Percentiles rank a stretch among this genome's conserved stretches.
Evolutionary conservation across 2,329 filamentous ascomycete species (phyloP).

Genomic region (Fonsecaea pugnacius): DNA sequence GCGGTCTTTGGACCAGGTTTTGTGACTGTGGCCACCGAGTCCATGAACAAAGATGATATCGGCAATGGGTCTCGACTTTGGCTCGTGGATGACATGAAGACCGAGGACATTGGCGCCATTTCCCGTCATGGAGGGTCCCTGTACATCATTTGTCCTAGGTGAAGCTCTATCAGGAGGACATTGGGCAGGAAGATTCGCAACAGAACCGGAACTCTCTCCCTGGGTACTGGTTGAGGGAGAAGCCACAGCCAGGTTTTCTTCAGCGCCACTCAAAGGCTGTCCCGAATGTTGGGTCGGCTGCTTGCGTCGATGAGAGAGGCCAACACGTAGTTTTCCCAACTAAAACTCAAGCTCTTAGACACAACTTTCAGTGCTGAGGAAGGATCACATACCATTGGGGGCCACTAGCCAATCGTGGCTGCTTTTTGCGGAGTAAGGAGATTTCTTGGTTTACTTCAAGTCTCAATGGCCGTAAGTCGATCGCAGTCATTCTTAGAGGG

Average conservation of each 20-base stretch:
- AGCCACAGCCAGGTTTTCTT: background rate
- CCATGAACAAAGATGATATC: conserved; percentile 46
- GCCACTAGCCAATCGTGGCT: background rate
- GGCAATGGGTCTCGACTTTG: conserved; percentile 13
- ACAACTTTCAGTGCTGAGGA: background rate
- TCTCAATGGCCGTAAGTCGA: background rate
- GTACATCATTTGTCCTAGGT: background rate
- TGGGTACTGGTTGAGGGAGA: background rate
- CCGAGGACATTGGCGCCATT: conserved; percentile 4
- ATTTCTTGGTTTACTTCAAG: background rate
- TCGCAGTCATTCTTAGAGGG: background rate
- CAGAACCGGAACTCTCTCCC: background rate
- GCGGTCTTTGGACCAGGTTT: conserved; percentile 46
- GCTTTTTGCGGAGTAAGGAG: background rate
- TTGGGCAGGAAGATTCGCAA: background rate
- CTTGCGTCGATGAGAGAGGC: background rate
- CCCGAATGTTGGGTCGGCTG: background rate
- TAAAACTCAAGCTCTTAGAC: background rate
- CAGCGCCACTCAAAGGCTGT: background rate
- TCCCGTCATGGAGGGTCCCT: background rate
- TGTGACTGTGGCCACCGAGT: conserved; percentile 46
- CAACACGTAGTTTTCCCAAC: conserved; percentile 12
- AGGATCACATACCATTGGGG: conserved; percentile 2
- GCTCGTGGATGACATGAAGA: conserved; percentile 19
- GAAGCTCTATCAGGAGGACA: background rate